Conservation (phyloP, 106 monocot genomes). For the Cymbidium sinense region DNA sequence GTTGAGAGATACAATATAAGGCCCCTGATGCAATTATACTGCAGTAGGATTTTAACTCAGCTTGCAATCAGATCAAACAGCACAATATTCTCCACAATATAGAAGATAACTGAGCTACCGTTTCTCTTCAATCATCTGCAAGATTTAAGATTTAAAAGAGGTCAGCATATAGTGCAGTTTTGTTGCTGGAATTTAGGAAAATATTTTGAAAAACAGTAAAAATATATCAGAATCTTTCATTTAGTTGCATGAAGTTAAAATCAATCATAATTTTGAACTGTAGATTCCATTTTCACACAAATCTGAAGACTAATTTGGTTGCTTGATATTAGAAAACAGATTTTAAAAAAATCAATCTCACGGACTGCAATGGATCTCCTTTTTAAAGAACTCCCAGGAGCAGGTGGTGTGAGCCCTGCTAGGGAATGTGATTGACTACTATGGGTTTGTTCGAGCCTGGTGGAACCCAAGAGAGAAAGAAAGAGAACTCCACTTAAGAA, state of each 20-base stretch:
- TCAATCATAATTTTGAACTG: neutral
- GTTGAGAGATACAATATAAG: neutral
- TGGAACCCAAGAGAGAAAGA: too few species aligned
- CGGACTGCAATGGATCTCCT: too few species aligned
- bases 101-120: neutral
- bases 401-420: too few species aligned
- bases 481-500: too few species aligned
- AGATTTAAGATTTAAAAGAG: neutral
- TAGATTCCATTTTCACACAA: neutral
- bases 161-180: neutral
- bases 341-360: too few species aligned
- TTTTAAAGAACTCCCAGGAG: too few species aligned
- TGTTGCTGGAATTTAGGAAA: neutral
- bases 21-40: neutral
- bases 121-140: conserved; percentile 6
- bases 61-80: neutral
- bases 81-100: neutral
- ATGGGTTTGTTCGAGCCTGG: too few species aligned
- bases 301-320: neutral
- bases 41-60: neutral
- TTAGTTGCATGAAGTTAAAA: neutral
- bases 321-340: too few species aligned
- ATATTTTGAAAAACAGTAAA: neutral
- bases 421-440: too few species aligned
- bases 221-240: neutral